phyloP scores from a whole-genome alignment of 2,329 filamentous ascomycete species.

The Macrophomina phaseolina region DNA sequence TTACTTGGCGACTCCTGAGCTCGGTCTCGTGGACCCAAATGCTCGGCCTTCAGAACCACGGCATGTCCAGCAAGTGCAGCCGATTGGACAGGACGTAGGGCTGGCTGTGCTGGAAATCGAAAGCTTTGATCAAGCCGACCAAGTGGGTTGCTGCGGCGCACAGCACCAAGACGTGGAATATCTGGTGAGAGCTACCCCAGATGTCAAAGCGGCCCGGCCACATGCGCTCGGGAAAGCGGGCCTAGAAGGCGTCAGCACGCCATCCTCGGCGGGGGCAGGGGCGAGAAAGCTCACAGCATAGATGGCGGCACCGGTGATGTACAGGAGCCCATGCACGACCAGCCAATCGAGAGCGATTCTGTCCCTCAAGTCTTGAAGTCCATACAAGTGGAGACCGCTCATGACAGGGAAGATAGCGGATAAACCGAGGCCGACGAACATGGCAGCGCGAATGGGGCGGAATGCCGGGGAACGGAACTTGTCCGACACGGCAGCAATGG shows the following conservation, averaged over 20 bases:
- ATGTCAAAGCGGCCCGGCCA: conserved; percentile 84
- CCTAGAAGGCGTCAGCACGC: conserved; percentile 48
- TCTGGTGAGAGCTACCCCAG: conserved; percentile 91
- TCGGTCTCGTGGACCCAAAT: background rate
- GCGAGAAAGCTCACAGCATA: conserved; percentile 71
- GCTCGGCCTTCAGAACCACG: conserved; percentile 10
- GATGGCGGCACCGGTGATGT: conserved; percentile 82
- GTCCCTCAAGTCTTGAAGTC: conserved; percentile 67
- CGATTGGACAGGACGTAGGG: conserved; percentile 20
- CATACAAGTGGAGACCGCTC: conserved; percentile 74
- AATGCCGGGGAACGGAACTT: conserved; percentile 82
- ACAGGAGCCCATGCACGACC: conserved; percentile 78
- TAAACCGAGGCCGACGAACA: conserved; percentile 88
- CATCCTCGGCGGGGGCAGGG: background rate
- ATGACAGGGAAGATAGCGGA: conserved; percentile 83
- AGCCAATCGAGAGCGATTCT: conserved; percentile 84
- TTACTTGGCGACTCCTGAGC: background rate
- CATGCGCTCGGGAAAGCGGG: conserved; percentile 81
- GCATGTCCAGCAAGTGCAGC: conserved; percentile 3
- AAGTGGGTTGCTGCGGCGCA: conserved; percentile 82
- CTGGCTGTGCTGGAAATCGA: conserved; percentile 77
- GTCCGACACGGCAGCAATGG: conserved; percentile 77
- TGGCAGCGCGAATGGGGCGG: conserved; percentile 82
- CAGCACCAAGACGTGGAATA: conserved; percentile 91
- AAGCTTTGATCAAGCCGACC: conserved; percentile 79